Conservation (phyloP, 2,329 filamentous ascomycete genomes). For the Alternaria novae-zelandiae region DNA sequence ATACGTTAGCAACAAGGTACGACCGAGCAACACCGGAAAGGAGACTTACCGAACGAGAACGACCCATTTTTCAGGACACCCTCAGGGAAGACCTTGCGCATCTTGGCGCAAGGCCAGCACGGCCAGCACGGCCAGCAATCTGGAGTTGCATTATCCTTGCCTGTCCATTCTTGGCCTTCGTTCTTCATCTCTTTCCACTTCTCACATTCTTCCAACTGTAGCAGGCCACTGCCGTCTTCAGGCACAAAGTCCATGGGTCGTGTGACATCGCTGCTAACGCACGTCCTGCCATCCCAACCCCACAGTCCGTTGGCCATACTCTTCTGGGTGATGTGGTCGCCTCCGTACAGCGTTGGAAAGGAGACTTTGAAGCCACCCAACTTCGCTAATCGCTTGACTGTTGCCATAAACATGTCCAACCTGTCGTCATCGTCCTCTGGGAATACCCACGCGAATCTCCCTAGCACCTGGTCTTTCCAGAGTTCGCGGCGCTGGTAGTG, state of each 20-base stretch:
- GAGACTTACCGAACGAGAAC: neutral
- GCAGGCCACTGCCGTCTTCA: fast-evolving
- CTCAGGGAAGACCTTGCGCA: neutral
- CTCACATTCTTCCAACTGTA: neutral
- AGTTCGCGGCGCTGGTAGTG: neutral
- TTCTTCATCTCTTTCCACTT: neutral
- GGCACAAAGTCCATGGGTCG: neutral
- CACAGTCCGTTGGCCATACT: neutral
- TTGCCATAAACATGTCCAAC: neutral
- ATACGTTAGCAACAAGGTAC: neutral
- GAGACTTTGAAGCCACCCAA: neutral
- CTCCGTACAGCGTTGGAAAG: neutral
- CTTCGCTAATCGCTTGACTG: neutral
- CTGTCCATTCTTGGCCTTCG: neutral
- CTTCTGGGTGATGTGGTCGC: neutral
- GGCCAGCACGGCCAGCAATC: neutral
- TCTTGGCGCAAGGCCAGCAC: neutral
- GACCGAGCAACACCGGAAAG: neutral
- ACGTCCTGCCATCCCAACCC: neutral
- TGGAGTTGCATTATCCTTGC: fast-evolving
- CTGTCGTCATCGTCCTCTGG: neutral
- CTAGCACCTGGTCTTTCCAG: neutral
- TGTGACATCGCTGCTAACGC: neutral
- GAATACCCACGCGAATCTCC: neutral
- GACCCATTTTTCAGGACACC: neutral